Percentiles rank a stretch among this genome's conserved stretches.
phyloP scores from a whole-genome alignment of 495 filamentous ascomycete genomes.

The Chaetomium fimeti region DNA sequence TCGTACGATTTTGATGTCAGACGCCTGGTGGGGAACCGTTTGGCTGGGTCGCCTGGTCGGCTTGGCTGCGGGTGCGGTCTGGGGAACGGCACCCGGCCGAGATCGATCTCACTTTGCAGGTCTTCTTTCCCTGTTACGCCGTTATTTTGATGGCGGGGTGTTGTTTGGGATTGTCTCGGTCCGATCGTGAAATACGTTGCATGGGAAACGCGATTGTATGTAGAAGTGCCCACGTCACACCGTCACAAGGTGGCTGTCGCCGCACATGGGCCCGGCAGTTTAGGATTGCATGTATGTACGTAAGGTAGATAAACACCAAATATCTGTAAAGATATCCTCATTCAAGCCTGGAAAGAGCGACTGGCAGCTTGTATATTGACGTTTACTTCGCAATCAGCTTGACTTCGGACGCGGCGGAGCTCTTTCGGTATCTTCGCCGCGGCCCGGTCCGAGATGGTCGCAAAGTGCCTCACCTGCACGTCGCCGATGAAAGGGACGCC shows the following conservation, averaged over 20 bases:
- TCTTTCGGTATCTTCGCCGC: neutral
- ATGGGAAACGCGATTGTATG: too few species aligned
- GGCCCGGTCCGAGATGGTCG: neutral
- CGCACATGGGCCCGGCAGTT: too few species aligned
- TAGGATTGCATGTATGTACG: too few species aligned
- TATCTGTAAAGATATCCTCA: too few species aligned
- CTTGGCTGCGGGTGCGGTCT: conserved; percentile 12
- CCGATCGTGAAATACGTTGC: too few species aligned
- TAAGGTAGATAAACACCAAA: too few species aligned
- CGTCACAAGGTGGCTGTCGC: too few species aligned
- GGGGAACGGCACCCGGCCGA: conserved; percentile 11
- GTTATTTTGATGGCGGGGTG: neutral
- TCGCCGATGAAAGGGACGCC: neutral
- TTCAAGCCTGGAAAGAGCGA: too few species aligned
- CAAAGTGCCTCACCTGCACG: neutral
- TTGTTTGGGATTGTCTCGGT: neutral
- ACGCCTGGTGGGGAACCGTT: conserved; percentile 19
- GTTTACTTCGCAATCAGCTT: neutral
- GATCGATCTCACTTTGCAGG: conserved; percentile 2
- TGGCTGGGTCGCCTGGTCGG: conserved; percentile 12
- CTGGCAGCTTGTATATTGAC: too few species aligned
- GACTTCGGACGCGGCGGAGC: neutral
- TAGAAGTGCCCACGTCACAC: too few species aligned
- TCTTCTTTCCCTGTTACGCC: neutral
- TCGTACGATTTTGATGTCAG: conserved; percentile 42